These are phyloP conservation scores for Glebionis coronaria DNA, from an alignment of 129 eudicot species.

Conservation along the genomic window DNA sequence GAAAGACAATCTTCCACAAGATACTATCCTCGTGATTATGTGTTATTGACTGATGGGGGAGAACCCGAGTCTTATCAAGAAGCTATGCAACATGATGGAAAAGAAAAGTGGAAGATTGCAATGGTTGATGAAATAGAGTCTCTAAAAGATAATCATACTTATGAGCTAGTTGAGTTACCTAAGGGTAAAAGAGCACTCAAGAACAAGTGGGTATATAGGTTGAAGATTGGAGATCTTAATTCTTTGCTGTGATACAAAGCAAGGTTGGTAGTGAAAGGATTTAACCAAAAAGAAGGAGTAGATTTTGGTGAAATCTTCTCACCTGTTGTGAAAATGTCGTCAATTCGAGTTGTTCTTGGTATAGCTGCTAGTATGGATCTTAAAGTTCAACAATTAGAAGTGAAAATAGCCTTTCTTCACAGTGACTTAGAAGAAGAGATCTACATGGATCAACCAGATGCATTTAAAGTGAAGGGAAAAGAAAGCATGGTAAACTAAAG, in stretches of 20 bases:
- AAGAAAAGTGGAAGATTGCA: background rate
- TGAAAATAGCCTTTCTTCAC: background rate
- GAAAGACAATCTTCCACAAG: background rate
- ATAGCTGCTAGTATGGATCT: background rate
- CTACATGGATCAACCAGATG: background rate
- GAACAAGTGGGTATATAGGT: background rate
- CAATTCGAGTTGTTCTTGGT: background rate
- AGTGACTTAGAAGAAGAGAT: background rate
- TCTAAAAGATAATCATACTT: too few species aligned
- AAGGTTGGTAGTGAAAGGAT: background rate
- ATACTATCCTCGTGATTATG: background rate
- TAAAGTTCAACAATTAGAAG: too few species aligned
- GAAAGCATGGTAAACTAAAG: background rate
- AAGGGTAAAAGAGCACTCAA: background rate
- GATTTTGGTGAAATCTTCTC: too few species aligned
- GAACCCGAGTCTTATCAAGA: background rate
- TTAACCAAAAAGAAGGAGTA: background rate
- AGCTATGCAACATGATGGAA: background rate
- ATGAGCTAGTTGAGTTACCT: too few species aligned
- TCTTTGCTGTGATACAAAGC: background rate
- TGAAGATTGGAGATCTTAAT: background rate
- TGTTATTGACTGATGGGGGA: background rate
- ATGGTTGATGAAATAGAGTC: too few species aligned
- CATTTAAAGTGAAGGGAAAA: background rate
- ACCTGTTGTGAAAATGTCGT: background rate